phyloP scores from a whole-genome alignment of 805 yeast species.

The Barnettozyma salicaria region DNA sequence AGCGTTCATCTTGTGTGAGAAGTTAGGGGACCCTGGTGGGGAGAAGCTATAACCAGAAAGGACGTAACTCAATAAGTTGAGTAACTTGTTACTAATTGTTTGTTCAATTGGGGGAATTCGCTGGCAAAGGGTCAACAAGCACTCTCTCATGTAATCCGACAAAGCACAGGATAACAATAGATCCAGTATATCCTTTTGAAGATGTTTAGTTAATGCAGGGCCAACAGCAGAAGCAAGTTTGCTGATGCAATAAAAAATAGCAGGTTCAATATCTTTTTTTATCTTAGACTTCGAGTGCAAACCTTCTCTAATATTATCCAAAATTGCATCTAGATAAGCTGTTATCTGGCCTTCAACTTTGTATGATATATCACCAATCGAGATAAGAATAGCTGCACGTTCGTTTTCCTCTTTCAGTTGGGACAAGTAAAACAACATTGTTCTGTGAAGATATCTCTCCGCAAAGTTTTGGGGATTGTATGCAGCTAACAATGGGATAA shows the following conservation, averaged over 20 bases:
- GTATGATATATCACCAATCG: slow-evolving; percentile 78
- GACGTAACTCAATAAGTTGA: slow-evolving; percentile 66
- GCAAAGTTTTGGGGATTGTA: slow-evolving; percentile 73
- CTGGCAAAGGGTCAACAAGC: slow-evolving; percentile 58
- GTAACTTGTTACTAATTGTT: slow-evolving; percentile 61
- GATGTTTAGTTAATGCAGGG: slow-evolving; percentile 83
- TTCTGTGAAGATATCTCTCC: slow-evolving; percentile 71
- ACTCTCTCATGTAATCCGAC: slow-evolving; percentile 75
- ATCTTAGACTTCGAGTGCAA: slow-evolving; percentile 44
- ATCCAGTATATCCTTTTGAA: slow-evolving; percentile 75
- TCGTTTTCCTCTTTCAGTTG: slow-evolving; percentile 76
- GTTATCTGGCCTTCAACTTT: slow-evolving; percentile 78
- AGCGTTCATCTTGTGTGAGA: slow-evolving; percentile 44
- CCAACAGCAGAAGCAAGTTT: slow-evolving; percentile 86
- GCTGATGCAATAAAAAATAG: slow-evolving; percentile 83
- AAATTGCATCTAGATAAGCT: slow-evolving; percentile 81
- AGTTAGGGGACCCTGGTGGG: slow-evolving; percentile 80
- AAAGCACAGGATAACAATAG: slow-evolving; percentile 77
- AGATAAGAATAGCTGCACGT: slow-evolving; percentile 63
- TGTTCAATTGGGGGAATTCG: slow-evolving; percentile 78
- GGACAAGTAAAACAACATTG: slow-evolving; percentile 68
- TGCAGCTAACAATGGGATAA: slow-evolving; percentile 76
- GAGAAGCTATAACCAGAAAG: slow-evolving; percentile 76
- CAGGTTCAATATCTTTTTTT: slow-evolving; percentile 73
- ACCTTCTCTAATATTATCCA: slow-evolving; percentile 79